These are phyloP conservation scores for Dactylonectria macrodidyma DNA, from an alignment of 2,329 filamentous ascomycete species.

Conservation along the genomic window DNA sequence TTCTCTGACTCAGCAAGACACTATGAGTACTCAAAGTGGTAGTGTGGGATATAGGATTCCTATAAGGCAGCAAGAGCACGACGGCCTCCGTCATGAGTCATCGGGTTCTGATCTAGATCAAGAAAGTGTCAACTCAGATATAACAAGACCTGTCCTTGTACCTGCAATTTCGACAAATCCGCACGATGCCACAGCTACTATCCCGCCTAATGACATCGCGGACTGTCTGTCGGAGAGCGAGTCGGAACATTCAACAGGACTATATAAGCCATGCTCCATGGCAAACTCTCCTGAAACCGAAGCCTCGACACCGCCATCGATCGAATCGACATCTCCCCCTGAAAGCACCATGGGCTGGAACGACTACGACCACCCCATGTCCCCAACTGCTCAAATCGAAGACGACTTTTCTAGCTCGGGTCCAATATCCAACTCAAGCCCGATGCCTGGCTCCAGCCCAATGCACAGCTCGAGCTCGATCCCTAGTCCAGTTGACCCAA, in stretches of 20 bases:
- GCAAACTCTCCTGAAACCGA: background rate
- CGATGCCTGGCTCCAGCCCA: background rate
- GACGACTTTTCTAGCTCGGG: background rate
- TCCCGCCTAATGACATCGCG: background rate
- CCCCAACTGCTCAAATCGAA: background rate
- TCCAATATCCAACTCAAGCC: too few relatives aligned
- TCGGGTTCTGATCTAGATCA: background rate
- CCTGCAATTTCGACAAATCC: background rate
- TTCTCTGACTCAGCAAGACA: conserved; percentile 24
- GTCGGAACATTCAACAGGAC: background rate
- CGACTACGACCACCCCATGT: background rate
- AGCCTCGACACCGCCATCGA: background rate
- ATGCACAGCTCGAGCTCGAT: background rate
- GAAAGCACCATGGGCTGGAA: background rate
- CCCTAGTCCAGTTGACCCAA: background rate
- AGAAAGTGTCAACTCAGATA: background rate
- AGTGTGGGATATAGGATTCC: background rate
- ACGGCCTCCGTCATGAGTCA: too few relatives aligned
- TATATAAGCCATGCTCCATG: background rate
- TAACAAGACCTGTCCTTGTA: background rate
- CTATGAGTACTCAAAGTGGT: conserved; percentile 15
- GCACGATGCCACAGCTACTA: background rate
- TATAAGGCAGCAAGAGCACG: background rate
- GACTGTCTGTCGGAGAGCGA: background rate
- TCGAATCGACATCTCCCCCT: background rate